Evolutionary conservation across 2,329 filamentous ascomycete genomes (phyloP).

Genomic region (Ramularia endophylla): DNA sequence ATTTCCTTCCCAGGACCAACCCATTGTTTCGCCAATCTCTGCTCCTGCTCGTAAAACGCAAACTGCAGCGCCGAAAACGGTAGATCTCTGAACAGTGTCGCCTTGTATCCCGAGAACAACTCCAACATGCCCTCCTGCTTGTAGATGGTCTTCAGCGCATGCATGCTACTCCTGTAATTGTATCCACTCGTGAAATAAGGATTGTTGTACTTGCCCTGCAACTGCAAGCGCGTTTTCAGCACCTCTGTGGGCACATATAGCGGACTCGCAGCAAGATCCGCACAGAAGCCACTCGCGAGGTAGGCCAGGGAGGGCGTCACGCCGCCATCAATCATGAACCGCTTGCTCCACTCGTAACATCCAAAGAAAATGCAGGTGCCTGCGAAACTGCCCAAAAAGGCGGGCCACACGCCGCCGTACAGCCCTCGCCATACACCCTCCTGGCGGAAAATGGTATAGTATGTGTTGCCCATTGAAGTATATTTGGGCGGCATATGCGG

Average conservation of each 20-base stretch:
- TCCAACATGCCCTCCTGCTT: constrained; percentile 75
- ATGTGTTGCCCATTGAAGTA: constrained; percentile 81
- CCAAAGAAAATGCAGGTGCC: constrained; percentile 96
- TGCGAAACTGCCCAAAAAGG: constrained; percentile 84
- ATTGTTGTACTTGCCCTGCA: constrained; percentile 94
- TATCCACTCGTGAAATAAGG: constrained; percentile 91
- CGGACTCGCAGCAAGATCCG: constrained; percentile 84
- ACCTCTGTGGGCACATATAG: constrained; percentile 97
- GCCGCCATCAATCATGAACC: constrained; percentile 77
- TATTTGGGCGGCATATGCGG: constrained; percentile 91
- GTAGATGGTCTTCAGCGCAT: constrained; percentile 81
- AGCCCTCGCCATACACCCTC: constrained; percentile 81
- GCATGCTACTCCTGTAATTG: constrained; percentile 81
- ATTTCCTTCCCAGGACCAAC: constrained; percentile 71
- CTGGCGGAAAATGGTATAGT: constrained; percentile 86
- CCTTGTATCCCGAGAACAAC: constrained; percentile 95
- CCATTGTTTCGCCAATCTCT: constrained; percentile 71
- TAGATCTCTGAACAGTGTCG: constrained; percentile 87
- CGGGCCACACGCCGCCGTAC: constrained; percentile 90
- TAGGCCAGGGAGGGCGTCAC: constrained; percentile 80
- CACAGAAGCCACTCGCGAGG: constrained; percentile 81
- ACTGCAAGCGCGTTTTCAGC: constrained; percentile 90
- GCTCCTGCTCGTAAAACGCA: constrained; percentile 96
- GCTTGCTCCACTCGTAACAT: constrained; percentile 92
- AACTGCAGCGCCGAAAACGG: constrained; percentile 97